Percentiles rank a stretch among this genome's conserved stretches.
Conservation (phyloP, 306 rosid genomes). For the Astragalus membranaceus region DNA sequence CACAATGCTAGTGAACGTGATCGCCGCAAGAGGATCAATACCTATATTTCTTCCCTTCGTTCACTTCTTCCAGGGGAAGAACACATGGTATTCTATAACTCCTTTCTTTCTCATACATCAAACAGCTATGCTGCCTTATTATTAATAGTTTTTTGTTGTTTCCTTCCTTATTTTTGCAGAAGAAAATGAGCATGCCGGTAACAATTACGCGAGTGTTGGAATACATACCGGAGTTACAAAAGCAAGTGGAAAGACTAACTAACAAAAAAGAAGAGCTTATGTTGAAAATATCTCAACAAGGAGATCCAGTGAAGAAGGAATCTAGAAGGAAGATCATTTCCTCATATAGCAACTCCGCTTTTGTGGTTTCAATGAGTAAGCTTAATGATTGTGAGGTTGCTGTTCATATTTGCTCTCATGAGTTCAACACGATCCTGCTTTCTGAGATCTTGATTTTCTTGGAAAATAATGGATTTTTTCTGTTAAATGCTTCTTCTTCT, state of each 20-base stretch:
- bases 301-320: background rate
- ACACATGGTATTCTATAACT: slow-evolving; percentile 35
- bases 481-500: slow-evolving; percentile 55
- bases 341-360: background rate
- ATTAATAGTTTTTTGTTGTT: background rate
- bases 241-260: slow-evolving; percentile 39
- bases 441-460: slow-evolving; percentile 38
- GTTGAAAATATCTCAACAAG: slow-evolving; percentile 6
- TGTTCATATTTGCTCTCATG: slow-evolving; percentile 43
- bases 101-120: background rate
- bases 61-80: slow-evolving; percentile 48
- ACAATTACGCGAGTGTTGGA: slow-evolving; percentile 44
- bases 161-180: slow-evolving; percentile 32
- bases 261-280: slow-evolving; percentile 46
- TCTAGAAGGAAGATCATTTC: slow-evolving; percentile 4
- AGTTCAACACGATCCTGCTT: slow-evolving; percentile 5
- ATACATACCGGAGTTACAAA: slow-evolving; percentile 57
- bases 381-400: slow-evolving; percentile 38
- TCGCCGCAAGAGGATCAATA: slow-evolving; percentile 71
- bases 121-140: too few species aligned
- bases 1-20: slow-evolving; percentile 82
- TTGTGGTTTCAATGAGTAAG: slow-evolving; percentile 35
- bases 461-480: slow-evolving; percentile 36
- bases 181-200: slow-evolving; percentile 52
- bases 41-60: slow-evolving; percentile 52